Base-by-base conservation (phyloP, 1,284 basidiomycete genomes). In the Mycosarcoma mackinlayi region DNA sequence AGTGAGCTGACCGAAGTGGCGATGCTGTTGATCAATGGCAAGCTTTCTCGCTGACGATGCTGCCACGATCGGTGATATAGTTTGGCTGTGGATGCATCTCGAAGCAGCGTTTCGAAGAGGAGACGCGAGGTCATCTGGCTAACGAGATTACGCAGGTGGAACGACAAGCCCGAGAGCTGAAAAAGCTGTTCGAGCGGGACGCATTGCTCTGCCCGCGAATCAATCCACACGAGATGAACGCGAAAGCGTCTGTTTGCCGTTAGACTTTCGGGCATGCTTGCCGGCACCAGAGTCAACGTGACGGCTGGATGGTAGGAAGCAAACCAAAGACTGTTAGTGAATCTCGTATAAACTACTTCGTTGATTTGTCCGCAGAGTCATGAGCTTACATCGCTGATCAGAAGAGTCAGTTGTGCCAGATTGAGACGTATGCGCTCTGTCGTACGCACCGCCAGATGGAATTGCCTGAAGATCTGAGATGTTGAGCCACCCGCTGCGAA, bases 61-160 rank as follows among this genome's bases (percentile, higher is more conserved):
- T 59, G 63, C 63, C 63, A 65, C 1, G 37, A 46, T 10, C 44
- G 46, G 30, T 59, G 46, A 25, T 55, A 65, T 18, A 65, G 47
- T 33, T 46, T 28, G 13, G 63, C 56, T 6, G 51, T 46, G 3
- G 42, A n/a, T 4, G 52, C 6, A 11, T 46, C 39, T 4, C 31
- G 23, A 14, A 59, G 63, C 25, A 65, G 14, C 1, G 24, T 23
- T 16, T 59, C 41, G 18, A 58, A 18, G n/a, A 65, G 28, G 9
- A 59, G 51, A 9, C 56, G 56, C 35, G 63, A 55, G 6, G 44
- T 45, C 21, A 51, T 28, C 16, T 51, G 56, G 23, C 57, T 48
- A 4, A 65, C 37, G n/a, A 59, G 38, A 24, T 59, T 48, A 3
- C 51, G 51, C 16, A 59, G 14, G 13, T 51, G 51, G 1, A 30